A percentile compares a stretch with the other conserved stretches of the same genome.
Conservation (phyloP, 345 rosid genomes). For the Bruguiera sexangula region DNA sequence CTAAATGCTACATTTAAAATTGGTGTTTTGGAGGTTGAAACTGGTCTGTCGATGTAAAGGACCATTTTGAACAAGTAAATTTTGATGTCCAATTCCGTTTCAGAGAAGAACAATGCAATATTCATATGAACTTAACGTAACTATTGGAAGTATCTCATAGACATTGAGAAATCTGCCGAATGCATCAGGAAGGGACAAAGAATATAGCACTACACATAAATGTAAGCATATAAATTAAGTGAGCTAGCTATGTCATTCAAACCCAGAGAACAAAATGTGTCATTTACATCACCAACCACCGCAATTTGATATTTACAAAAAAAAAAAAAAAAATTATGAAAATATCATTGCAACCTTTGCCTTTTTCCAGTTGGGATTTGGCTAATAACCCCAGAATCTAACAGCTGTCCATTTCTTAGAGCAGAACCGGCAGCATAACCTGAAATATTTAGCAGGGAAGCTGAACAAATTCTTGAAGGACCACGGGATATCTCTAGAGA, state of each 20-base stretch:
- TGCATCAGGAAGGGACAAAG: neutral
- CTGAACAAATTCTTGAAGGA: constrained; percentile 42
- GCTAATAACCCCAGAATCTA: constrained; percentile 25
- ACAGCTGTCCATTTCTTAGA: constrained; percentile 15
- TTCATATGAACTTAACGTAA: too few species aligned
- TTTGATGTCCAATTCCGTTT: too few species aligned
- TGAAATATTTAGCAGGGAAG: constrained; percentile 48
- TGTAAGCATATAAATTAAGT: neutral
- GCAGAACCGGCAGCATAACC: constrained; percentile 32
- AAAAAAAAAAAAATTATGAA: neutral
- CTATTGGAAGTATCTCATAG: too few species aligned
- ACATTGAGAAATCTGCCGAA: too few species aligned
- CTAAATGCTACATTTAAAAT: too few species aligned
- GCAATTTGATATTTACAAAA: constrained; percentile 12
- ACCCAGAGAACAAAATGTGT: constrained; percentile 7
- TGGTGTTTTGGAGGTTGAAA: too few species aligned
- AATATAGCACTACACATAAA: neutral
- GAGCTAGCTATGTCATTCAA: constrained; percentile 23
- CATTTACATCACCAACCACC: constrained; percentile 34
- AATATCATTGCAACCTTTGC: constrained; percentile 53
- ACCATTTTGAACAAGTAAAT: too few species aligned
- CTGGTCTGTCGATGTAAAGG: too few species aligned
- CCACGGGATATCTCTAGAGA: constrained; percentile 24
- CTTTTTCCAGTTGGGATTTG: constrained; percentile 45
- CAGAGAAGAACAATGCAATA: too few species aligned